Base-by-base conservation (phyloP, 2,329 filamentous ascomycete genomes). In the Tolypocladium tundrense region DNA sequence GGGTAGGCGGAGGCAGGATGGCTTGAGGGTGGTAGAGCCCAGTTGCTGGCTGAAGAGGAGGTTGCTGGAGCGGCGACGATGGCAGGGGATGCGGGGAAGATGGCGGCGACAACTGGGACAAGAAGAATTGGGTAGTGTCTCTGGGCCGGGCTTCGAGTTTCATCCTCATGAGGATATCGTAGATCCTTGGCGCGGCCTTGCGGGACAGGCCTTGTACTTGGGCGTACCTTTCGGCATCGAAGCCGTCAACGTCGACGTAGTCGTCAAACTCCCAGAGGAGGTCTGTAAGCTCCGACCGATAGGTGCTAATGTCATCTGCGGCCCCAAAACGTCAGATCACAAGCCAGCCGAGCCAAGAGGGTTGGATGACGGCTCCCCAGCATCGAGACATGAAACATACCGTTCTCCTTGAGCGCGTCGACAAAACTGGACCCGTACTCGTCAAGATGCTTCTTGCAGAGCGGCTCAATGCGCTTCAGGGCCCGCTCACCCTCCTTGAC, bases 231-330 rank as follows among this genome's bases (percentile, higher is more conserved):
- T 72, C 72, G 33, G 70, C 67, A n/a, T 83, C 78, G 60, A 83
- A 84, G 31, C 72, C 72, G 40, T 79, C 76, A 16, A 69, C 63
- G 54, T 80, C 77, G 60, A 78, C 68, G 61, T 73, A 82, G 56
- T 84, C 80, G 57, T 84, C 81, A 62, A 84, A 83, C 55, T 80
- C 80, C 75, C 80, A 84, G 8, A 83, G 68, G 31, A 82, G 64
- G 53, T 79, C 75, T 59, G 74, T 77, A 45, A 84, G 70, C 57
- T 77, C 72, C 21, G 72, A 70, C 52, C 80, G 73, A 59, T 75
- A 77, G 51, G 73, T 68, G 56, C 77, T 75, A 56, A 84, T 79
- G 40, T 77, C 77, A 57, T 79, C 81, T 82, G 60, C 11, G 3
- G 27, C 11, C 8, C 19, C 16, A 13, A 27, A n/a, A 41, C 6